Base-by-base conservation (phyloP, 495 filamentous ascomycete genomes). In the Lasiosphaeria hispida region DNA sequence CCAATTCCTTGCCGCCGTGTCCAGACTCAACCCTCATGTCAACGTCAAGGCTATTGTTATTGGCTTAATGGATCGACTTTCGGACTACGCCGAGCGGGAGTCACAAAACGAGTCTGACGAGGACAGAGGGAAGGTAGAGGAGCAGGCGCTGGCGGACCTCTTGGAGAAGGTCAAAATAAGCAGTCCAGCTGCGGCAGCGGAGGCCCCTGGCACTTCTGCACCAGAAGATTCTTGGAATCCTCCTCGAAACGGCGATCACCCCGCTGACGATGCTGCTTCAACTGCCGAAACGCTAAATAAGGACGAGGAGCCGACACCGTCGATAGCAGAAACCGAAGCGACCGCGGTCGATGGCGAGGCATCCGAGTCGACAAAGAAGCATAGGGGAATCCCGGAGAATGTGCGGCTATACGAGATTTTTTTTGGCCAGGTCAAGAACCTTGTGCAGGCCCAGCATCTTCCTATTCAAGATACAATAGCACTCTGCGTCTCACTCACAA, bases 21-120 rank as follows among this genome's bases (percentile, higher is more conserved):
- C 93, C 18, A 79, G 92, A 57, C 80, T 98, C 43, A 96, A 97
- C 63, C 94, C 91, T 2, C 88, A 96, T 71, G 94, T 98, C 59
- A 96, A 98, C 63, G 81, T 97, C 69, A 98, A 97, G 76, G 92
- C 90, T 43, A 98, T 98, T 35, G 93, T 98, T 18, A 97, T 97
- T 69, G 95, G 92, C 39, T 76, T 98, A 57, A 98, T 98, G 94
- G 92, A 98, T 67, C 86, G 94, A 33, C 76, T 98, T 19, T 96
- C 93, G 10, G 85, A 90, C 23, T 98, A 96, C 69, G 92, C 94
- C 18, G 86, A 91, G 58, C 83, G 92, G 51, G 93, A 97, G 71
- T 82, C 90, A 13, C 90, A 95, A 53, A 78, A 82, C 10, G 84
- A 89, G 38, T 78, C 84, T 4, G 70, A 77, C 9, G 90, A 94